Percentiles rank a stretch among this genome's conserved stretches.
phyloP scores from a whole-genome alignment of 192 early-diverging fungal genomes.

The Coemansia asiatica region DNA sequence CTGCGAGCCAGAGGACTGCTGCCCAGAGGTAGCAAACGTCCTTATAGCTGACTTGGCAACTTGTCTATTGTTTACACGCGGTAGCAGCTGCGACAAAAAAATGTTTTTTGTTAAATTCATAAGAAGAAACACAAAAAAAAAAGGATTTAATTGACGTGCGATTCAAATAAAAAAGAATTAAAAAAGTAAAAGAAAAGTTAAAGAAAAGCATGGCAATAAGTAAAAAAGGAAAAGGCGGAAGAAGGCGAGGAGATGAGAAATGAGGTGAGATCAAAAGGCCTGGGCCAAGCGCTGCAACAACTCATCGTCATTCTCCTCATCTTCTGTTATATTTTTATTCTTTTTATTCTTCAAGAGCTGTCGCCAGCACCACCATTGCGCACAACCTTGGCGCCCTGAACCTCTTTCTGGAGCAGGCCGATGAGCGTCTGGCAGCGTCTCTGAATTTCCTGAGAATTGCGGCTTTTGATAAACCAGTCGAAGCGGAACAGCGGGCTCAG shows the following conservation, averaged over 20 bases:
- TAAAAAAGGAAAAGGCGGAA: background rate
- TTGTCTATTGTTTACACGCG: background rate
- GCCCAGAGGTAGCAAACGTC: background rate
- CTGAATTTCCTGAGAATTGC: slow-evolving; percentile 81
- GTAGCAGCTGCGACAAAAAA: background rate
- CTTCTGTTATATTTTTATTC: background rate
- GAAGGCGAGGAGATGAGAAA: background rate
- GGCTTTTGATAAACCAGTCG: slow-evolving; percentile 97
- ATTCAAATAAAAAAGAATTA: too few relatives aligned
- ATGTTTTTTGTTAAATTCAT: background rate
- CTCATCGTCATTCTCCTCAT: too few relatives aligned
- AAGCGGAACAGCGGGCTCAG: slow-evolving; percentile 85
- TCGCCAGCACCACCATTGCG: slow-evolving; percentile 21
- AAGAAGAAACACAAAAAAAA: background rate
- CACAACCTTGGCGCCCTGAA: slow-evolving; percentile 14
- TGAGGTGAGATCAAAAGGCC: background rate
- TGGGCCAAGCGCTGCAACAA: background rate
- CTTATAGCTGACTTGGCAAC: background rate
- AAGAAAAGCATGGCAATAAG: too few relatives aligned
- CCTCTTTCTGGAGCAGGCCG: slow-evolving; percentile 52
- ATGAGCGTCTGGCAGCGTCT: slow-evolving; percentile 85
- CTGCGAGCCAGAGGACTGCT: background rate
- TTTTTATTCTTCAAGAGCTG: background rate
- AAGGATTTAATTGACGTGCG: too few relatives aligned
- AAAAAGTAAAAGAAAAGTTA: background rate